These are phyloP conservation scores for Pseudomicrostroma phylloplanum DNA, from an alignment of 1,284 basidiomycete genomes.

Conservation along the genomic window DNA sequence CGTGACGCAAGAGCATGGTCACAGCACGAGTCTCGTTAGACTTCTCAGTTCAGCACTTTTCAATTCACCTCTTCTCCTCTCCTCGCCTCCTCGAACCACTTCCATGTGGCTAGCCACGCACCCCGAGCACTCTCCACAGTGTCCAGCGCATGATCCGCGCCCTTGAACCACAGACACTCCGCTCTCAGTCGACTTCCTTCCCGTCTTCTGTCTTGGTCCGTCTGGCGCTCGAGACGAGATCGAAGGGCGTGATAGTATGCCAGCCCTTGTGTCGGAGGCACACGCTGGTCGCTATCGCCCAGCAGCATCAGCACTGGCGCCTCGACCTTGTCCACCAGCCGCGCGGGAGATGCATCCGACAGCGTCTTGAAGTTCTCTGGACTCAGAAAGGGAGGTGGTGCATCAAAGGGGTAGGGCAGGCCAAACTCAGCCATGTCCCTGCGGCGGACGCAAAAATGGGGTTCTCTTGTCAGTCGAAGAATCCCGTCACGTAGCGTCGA, in stretches of 20 bases:
- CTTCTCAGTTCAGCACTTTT: no score
- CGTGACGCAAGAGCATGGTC: no score
- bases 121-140: slow-evolving; percentile 14
- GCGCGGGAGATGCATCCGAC: slow-evolving; percentile 60
- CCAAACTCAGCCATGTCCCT: slow-evolving; percentile 60
- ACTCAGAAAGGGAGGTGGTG: slow-evolving; percentile 53
- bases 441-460: not conserved
- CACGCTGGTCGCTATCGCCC: slow-evolving; percentile 62
- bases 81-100: not conserved
- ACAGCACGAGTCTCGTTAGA: no score
- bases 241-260: slow-evolving; percentile 29
- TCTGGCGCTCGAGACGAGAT: no score
- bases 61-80: not conserved
- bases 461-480: not conserved
- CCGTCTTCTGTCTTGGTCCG: not conserved
- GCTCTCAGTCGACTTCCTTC: not conserved
- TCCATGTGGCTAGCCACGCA: slow-evolving; percentile 1
- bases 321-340: slow-evolving; percentile 57
- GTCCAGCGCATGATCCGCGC: slow-evolving; percentile 21
- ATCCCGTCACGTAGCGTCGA: not conserved
- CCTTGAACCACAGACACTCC: slow-evolving; percentile 16
- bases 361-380: slow-evolving; percentile 56
- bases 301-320: slow-evolving; percentile 61
- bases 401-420: slow-evolving; percentile 50
- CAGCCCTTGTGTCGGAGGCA: slow-evolving; percentile 62